Base-by-base conservation (phyloP, 2,329 filamentous ascomycete genomes). In the Thelonectria blattea region DNA sequence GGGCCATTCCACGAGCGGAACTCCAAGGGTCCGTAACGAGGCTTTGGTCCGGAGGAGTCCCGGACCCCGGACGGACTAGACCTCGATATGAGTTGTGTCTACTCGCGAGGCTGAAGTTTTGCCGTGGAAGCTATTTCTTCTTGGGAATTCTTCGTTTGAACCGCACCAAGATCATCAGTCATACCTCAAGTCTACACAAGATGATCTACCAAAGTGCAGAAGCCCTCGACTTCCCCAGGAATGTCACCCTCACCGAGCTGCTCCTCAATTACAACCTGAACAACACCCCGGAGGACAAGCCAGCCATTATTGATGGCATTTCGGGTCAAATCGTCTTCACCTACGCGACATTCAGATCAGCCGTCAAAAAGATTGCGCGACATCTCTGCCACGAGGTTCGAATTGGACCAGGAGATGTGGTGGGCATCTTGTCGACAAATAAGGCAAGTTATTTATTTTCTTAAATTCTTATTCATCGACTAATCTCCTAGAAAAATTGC, bases 71-170 rank as follows among this genome's bases (percentile, higher is more conserved):
- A 52, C 17, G 24, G 20, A 84, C 87, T 87, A 63, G 82, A 87
- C 49, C 83, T 84, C 71, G 84, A 86, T 69, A 77, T 78, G 42
- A 69, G 86, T 86, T 66, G 73, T 77, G 63, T 75, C 76, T 1
- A 14, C 45, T 22, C 43, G 56, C 1, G 53, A 50, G 34, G 34
- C 15, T 51, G 55, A 42, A 10, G 8, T 30, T 30, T 43, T 39
- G 10, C 6, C 34, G 9, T 30, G 4, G 7, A 51, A 43, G 2
- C 20, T 54, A 3, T 58, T 41, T 9, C 15, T 22, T 15, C 24
- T 24, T 27, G 10, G 11, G 14, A 34, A 30, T 52, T 9, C 32
- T 18, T 34, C 9, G 15, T 34, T 15, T 37, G 34, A 37, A 37
- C 12, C 6, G 10, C 3, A 10, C 12, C 12, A 10, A 14, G 12